A percentile compares a stretch with the other conserved stretches of the same genome.
Conservation (phyloP, 805 yeast species). For the Lachancea nothofagi region DNA sequence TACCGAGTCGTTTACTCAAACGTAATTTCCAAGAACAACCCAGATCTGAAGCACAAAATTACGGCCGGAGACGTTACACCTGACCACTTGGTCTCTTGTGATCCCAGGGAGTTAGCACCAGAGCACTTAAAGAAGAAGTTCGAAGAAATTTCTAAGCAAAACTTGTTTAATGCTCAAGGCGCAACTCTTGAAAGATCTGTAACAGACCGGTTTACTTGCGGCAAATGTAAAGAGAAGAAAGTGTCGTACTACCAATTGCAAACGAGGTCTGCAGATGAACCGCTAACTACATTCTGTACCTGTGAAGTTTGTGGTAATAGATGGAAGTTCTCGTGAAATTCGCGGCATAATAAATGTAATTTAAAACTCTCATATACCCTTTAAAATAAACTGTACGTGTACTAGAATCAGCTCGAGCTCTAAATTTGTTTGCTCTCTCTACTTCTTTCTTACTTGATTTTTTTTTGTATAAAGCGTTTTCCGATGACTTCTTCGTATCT, state of each 20-base stretch:
- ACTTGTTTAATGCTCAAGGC: constrained; percentile 94
- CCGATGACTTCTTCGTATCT: no score
- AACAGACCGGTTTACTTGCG: constrained; percentile 94
- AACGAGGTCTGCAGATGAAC: constrained; percentile 98
- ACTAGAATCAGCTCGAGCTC: no score
- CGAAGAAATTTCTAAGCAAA: constrained; percentile 79
- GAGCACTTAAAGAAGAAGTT: constrained; percentile 81
- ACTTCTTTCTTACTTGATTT: no score
- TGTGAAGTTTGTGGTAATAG: constrained; percentile 97
- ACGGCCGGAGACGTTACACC: constrained; percentile 64
- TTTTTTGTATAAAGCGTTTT: no score
- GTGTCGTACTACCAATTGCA: constrained; percentile 97
- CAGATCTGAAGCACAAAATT: constrained; percentile 68
- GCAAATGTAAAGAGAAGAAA: constrained; percentile 95
- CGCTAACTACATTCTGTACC: constrained; percentile 95
- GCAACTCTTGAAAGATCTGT: constrained; percentile 94
- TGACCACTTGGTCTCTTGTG: constrained; percentile 64
- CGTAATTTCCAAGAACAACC: constrained; percentile 83
- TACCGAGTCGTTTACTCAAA: constrained; percentile 84
- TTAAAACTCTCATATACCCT: no score
- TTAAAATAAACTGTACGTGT: neutral
- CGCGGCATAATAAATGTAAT: neutral
- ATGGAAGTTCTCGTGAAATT: constrained; percentile 87
- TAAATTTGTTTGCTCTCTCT: no score
- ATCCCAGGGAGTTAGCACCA: constrained; percentile 94